Evolutionary conservation across 2,329 filamentous ascomycete species (phyloP).

Genomic region (Fusarium lateritium): DNA sequence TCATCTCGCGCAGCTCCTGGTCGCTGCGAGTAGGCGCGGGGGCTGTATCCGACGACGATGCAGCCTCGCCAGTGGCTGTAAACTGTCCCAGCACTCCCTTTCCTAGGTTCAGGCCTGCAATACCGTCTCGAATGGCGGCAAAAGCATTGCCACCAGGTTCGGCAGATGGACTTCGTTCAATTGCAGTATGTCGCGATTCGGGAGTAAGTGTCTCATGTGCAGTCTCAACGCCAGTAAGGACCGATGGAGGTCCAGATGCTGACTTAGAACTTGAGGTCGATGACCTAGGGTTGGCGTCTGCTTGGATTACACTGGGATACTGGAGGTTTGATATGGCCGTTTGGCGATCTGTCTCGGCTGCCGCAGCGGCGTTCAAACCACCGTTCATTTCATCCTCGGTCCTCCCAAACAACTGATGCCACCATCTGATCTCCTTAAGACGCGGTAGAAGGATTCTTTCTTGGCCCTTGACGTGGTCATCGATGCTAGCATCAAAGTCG

Average conservation of each 20-base stretch:
- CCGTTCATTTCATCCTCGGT: constrained; percentile 95
- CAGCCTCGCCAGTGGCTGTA: constrained; percentile 46
- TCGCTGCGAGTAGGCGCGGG: constrained; percentile 51
- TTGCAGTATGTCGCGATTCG: constrained; percentile 52
- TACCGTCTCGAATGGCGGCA: constrained; percentile 63
- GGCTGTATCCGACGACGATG: constrained; percentile 33
- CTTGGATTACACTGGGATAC: constrained; percentile 48
- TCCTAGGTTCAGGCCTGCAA: constrained; percentile 64
- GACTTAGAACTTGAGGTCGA: constrained; percentile 55
- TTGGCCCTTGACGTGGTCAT: constrained; percentile 84
- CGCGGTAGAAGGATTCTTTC: constrained; percentile 89
- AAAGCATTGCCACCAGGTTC: constrained; percentile 61
- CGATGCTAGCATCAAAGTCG: constrained; percentile 79
- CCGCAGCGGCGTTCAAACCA: constrained; percentile 67
- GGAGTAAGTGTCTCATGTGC: constrained; percentile 67
- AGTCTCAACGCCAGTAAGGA: constrained; percentile 72
- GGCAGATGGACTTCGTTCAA: constrained; percentile 63
- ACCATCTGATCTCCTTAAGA: constrained; percentile 88
- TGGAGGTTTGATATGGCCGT: constrained; percentile 56
- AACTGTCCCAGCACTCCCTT: constrained; percentile 60
- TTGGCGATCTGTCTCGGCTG: constrained; percentile 61
- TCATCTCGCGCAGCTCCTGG: constrained; percentile 63
- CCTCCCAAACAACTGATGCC: constrained; percentile 88
- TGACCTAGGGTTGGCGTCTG: constrained; percentile 48
- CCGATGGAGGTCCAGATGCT: constrained; percentile 63